Percentiles rank a stretch among this genome's conserved stretches.
Conservation (phyloP, 169 alveolate species). For the Besnoitia besnoiti region DNA sequence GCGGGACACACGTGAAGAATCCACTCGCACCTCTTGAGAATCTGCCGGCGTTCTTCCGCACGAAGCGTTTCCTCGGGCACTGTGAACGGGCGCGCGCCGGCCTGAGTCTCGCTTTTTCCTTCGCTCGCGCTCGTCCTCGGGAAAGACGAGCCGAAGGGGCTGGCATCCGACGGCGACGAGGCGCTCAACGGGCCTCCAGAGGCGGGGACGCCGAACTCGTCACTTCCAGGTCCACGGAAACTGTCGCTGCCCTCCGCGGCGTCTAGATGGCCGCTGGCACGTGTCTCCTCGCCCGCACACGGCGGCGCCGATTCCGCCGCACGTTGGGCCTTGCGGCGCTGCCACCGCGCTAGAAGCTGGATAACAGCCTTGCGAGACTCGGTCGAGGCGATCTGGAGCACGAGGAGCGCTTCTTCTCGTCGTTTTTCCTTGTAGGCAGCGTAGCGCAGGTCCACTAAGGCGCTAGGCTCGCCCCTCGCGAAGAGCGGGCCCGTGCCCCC, state of each 20-base stretch:
- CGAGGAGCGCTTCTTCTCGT: background rate
- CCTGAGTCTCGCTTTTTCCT: slow-evolving; percentile 31
- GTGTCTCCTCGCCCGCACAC: background rate
- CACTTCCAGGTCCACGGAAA: background rate
- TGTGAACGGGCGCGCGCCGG: background rate
- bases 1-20: slow-evolving; percentile 46
- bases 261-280: background rate
- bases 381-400: slow-evolving; percentile 31
- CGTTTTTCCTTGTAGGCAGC: background rate
- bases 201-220: background rate
- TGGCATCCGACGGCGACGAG: background rate
- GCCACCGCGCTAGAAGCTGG: slow-evolving; percentile 56
- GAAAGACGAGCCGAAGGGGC: slow-evolving; percentile 26
- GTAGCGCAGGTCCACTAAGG: background rate
- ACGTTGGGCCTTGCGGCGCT: slow-evolving; percentile 29
- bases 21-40: slow-evolving; percentile 53
- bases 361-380: slow-evolving; percentile 45
- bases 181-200: background rate
- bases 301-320: background rate
- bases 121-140: background rate
- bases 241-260: background rate
- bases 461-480: background rate
- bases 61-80: slow-evolving; percentile 14
- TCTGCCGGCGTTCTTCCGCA: slow-evolving; percentile 26
- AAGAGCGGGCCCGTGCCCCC: too few species aligned